These are phyloP conservation scores for Fagopyrum homotropicum DNA, from an alignment of 148 eudicot species.

Conservation along the genomic window DNA sequence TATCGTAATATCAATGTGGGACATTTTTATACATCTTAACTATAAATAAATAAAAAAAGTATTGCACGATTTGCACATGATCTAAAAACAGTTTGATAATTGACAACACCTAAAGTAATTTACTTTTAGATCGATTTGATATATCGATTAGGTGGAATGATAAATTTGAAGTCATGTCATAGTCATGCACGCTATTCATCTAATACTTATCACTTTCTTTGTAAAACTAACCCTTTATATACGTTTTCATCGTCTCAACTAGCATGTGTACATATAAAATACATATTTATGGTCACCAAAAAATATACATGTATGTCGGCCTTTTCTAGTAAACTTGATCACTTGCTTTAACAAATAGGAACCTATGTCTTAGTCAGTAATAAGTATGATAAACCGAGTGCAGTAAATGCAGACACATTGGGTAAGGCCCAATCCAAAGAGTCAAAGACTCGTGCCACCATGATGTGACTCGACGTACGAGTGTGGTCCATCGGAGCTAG, in stretches of 20 bases:
- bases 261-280: background rate
- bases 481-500: too few relatives aligned
- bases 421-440: too few relatives aligned
- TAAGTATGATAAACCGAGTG: background rate
- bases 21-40: too few relatives aligned
- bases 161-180: background rate
- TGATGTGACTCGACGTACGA: too few relatives aligned
- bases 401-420: too few relatives aligned
- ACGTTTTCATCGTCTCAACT: background rate
- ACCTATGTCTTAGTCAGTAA: background rate
- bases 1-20: too few relatives aligned
- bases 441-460: too few relatives aligned
- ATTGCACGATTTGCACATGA: background rate
- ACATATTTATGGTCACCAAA: background rate
- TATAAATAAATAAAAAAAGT: background rate
- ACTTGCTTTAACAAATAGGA: background rate
- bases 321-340: background rate
- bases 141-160: conserved; percentile 1
- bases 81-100: background rate
- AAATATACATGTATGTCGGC: background rate
- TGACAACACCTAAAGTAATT: background rate
- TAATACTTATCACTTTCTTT: background rate
- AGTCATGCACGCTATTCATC: background rate
- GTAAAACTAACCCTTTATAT: background rate
- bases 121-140: background rate